These are phyloP conservation scores for Metarhizium album DNA, from an alignment of 2,329 filamentous ascomycete species.

Conservation along the genomic window DNA sequence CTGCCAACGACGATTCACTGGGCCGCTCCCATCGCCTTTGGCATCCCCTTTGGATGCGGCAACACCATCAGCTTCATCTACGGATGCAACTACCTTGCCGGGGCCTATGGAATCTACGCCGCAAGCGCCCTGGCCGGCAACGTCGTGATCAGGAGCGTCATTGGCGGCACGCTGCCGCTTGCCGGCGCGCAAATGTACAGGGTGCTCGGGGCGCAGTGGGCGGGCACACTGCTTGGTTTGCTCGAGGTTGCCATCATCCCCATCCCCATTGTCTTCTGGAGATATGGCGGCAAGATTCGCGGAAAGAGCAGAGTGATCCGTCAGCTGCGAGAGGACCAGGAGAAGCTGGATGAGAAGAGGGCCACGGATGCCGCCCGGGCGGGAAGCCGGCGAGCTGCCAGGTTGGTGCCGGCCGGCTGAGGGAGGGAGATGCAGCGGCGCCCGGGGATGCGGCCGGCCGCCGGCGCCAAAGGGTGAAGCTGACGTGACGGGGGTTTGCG, in stretches of 20 bases:
- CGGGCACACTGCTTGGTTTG: conserved; percentile 63
- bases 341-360: conserved; percentile 21
- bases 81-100: conserved; percentile 66
- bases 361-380: conserved; percentile 18
- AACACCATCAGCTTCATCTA: conserved; percentile 78
- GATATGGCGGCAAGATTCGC: conserved; percentile 43
- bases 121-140: conserved; percentile 75
- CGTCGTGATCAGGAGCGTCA: conserved; percentile 57
- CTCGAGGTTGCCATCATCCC: conserved; percentile 66
- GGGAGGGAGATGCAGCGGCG: too few species aligned
- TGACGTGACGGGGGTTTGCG: too few species aligned
- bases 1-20: conserved; percentile 68
- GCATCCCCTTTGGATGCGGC: conserved; percentile 67
- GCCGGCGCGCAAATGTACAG: conserved; percentile 64
- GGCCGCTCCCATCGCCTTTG: conserved; percentile 68
- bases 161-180: conserved; percentile 71
- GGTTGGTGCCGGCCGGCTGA: background rate
- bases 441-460: too few species aligned
- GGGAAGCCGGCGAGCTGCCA: conserved; percentile 4
- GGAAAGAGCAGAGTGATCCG: conserved; percentile 37
- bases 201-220: conserved; percentile 63
- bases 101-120: conserved; percentile 71
- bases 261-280: conserved; percentile 71
- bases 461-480: too few species aligned
- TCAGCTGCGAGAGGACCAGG: conserved; percentile 34